phyloP scores from a whole-genome alignment of 2,329 filamentous ascomycete species.

The Lojkania enalia region DNA sequence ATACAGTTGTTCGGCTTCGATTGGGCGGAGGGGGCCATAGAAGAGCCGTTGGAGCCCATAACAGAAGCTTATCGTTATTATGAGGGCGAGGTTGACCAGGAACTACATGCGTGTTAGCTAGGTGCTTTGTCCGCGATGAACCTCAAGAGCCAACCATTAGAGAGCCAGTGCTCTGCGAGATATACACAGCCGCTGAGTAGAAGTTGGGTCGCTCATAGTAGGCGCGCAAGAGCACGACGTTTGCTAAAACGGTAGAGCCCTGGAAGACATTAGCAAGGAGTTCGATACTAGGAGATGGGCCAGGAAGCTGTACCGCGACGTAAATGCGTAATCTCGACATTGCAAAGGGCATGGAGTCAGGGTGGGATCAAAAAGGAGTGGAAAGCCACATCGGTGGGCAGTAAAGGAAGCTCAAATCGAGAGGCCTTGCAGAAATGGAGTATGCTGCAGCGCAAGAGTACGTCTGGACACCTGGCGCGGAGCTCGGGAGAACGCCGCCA shows the following conservation, averaged over 20 bases:
- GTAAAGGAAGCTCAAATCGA: not conserved
- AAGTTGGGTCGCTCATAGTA: slow-evolving; percentile 97
- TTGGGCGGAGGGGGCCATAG: slow-evolving; percentile 85
- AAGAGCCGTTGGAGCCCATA: slow-evolving; percentile 88
- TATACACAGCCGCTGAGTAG: slow-evolving; percentile 96
- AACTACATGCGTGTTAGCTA: slow-evolving; percentile 59
- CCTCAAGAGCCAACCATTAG: slow-evolving; percentile 82
- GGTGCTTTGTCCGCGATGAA: not conserved
- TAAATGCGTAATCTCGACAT: slow-evolving; percentile 43
- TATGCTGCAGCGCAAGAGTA: slow-evolving; percentile 1
- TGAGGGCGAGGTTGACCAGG: slow-evolving; percentile 84
- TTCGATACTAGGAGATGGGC: no score
- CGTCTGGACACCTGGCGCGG: slow-evolving; percentile 18
- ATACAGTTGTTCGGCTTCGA: slow-evolving; percentile 96
- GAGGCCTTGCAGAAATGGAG: not conserved
- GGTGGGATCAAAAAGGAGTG: slow-evolving; percentile 7
- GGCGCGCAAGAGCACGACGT: slow-evolving; percentile 81
- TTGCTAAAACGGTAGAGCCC: slow-evolving; percentile 79
- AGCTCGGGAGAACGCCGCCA: slow-evolving; percentile 5
- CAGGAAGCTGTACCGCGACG: slow-evolving; percentile 39
- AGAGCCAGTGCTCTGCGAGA: slow-evolving; percentile 94
- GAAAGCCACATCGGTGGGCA: slow-evolving; percentile 19
- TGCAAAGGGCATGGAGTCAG: slow-evolving; percentile 8
- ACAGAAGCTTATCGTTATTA: slow-evolving; percentile 77
- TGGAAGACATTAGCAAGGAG: slow-evolving; percentile 27